Evolutionary conservation across 1,139 yeast genomes (phyloP).

Genomic region (Scheffersomyces insectosa): DNA sequence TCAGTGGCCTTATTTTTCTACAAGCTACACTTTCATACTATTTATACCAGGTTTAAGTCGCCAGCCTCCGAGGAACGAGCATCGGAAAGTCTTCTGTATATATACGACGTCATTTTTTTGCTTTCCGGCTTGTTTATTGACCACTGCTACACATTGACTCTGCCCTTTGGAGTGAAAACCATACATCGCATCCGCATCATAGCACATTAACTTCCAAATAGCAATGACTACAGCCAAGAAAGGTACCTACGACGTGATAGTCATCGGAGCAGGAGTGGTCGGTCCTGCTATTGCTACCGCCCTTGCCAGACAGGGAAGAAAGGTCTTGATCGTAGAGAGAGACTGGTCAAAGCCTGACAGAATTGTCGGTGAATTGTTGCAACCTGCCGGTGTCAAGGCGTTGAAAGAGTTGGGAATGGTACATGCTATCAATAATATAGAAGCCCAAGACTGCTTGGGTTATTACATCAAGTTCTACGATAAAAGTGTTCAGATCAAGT

Average conservation of each 20-base stretch:
- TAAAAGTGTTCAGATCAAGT: constrained; percentile 58
- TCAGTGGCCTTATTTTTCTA: too few species aligned
- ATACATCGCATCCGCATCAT: too few species aligned
- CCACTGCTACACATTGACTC: too few species aligned
- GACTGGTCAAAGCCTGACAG: constrained; percentile 93
- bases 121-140: too few species aligned
- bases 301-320: constrained; percentile 85
- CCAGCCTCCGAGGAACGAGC: too few species aligned
- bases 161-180: too few species aligned
- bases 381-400: constrained; percentile 91
- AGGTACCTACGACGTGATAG: constrained; percentile 55
- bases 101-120: too few species aligned
- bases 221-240: not conserved
- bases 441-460: constrained; percentile 77
- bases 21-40: too few species aligned
- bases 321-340: constrained; percentile 74
- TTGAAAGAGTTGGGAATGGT: constrained; percentile 79
- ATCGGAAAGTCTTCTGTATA: too few species aligned
- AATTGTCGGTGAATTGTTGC: constrained; percentile 95
- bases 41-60: too few species aligned
- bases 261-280: constrained; percentile 93
- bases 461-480: constrained; percentile 74
- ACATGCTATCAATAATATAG: constrained; percentile 76
- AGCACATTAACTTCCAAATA: too few species aligned
- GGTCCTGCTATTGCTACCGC: constrained; percentile 94